These are phyloP conservation scores for Apiotrichum montevideense DNA, from an alignment of 1,284 basidiomycete genomes.

Conservation along the genomic window DNA sequence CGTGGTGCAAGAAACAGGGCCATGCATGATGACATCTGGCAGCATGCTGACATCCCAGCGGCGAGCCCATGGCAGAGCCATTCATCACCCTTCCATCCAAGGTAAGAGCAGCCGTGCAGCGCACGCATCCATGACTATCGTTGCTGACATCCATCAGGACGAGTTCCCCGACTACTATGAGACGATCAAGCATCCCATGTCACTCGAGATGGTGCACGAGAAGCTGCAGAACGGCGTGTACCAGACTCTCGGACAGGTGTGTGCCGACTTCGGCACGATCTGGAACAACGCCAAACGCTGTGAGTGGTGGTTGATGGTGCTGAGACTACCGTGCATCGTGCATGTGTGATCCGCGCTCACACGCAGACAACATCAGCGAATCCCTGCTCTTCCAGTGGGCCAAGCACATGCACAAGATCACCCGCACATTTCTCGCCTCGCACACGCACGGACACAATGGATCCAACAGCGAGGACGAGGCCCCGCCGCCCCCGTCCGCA, in stretches of 20 bases:
- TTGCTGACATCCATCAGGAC: constrained; percentile 15
- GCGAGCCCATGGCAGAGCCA: constrained; percentile 33
- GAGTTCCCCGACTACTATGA: constrained; percentile 44
- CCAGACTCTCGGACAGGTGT: constrained; percentile 31
- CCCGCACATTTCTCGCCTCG: constrained; percentile 21
- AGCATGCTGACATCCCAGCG: constrained; percentile 14
- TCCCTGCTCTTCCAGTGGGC: constrained; percentile 44
- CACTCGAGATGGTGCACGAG: constrained; percentile 34
- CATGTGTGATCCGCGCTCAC: neutral
- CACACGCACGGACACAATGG: constrained; percentile 11
- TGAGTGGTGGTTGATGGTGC: constrained; percentile 14
- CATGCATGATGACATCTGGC: no score
- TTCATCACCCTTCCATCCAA: constrained; percentile 43
- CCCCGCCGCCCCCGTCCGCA: constrained; percentile 7
- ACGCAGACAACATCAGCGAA: constrained; percentile 42
- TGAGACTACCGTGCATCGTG: no score
- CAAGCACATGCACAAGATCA: constrained; percentile 43
- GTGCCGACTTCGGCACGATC: constrained; percentile 37
- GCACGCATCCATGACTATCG: no score
- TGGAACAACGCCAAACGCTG: constrained; percentile 45
- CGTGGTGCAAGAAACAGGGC: no score
- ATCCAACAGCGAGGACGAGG: constrained; percentile 17
- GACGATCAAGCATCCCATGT: constrained; percentile 43
- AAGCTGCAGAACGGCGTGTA: constrained; percentile 32
- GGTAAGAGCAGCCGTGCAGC: constrained; percentile 14